phyloP scores from a whole-genome alignment of 257 asterid genomes.

The Solanum sparsipilum region DNA sequence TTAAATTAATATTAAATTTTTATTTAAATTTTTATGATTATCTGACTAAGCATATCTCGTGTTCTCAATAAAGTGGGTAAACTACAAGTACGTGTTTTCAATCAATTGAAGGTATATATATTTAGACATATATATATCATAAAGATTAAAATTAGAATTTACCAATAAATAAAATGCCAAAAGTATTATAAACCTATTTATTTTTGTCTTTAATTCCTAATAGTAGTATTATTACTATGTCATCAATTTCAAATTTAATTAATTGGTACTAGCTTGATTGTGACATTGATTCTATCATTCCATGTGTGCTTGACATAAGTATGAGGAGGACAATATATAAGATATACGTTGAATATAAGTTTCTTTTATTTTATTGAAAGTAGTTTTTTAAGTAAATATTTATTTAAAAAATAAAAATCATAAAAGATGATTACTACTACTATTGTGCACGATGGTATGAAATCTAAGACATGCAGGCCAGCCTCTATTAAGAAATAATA shows the following conservation, averaged over 20 bases:
- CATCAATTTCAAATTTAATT: neutral
- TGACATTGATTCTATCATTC: slow-evolving; percentile 9
- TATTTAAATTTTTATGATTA: neutral
- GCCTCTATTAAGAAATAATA: neutral
- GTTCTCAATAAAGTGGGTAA: too few relatives aligned
- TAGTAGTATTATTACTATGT: neutral
- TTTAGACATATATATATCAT: neutral
- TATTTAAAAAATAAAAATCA: neutral
- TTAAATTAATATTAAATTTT: neutral
- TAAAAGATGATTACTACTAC: neutral
- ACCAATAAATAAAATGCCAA: neutral
- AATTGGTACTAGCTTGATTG: neutral
- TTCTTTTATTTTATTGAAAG: neutral
- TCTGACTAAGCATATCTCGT: neutral
- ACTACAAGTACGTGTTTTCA: neutral
- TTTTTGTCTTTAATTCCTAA: neutral
- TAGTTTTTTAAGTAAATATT: neutral
- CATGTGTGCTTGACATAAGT: neutral
- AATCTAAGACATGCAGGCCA: neutral
- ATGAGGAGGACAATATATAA: neutral
- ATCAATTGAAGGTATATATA: neutral
- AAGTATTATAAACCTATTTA: neutral
- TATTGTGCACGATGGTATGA: neutral
- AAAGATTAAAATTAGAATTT: too few relatives aligned
- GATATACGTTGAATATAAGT: neutral